Percentiles rank a stretch among this genome's conserved stretches.
Evolutionary conservation across 2,329 filamentous ascomycete genomes (phyloP).

Genomic region (Rhexocercosporidium sp.): DNA sequence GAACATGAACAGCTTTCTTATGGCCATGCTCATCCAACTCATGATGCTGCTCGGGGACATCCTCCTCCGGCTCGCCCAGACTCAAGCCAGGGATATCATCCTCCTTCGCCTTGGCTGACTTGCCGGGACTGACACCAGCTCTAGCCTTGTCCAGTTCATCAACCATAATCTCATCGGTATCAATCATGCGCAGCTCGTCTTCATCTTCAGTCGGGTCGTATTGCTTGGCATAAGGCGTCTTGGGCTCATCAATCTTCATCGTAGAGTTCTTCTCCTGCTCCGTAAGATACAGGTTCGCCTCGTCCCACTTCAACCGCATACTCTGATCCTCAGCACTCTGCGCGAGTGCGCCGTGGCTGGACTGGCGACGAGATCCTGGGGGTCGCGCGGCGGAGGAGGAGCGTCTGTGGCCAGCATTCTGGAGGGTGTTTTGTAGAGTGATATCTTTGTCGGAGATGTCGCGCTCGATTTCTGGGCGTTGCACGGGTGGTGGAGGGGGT

Average conservation of each 20-base stretch:
- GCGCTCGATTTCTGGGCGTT: constrained; percentile 39
- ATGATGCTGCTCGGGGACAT: constrained; percentile 52
- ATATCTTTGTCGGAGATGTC: constrained; percentile 78
- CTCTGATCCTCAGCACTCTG: constrained; percentile 54
- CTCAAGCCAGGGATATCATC: constrained; percentile 92
- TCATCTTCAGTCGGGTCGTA: constrained; percentile 91
- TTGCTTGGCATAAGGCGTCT: constrained; percentile 92
- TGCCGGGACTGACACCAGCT: constrained; percentile 33
- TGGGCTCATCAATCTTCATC: constrained; percentile 99
- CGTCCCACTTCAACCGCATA: constrained; percentile 93
- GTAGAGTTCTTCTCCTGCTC: constrained; percentile 94
- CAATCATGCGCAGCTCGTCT: constrained; percentile 64
- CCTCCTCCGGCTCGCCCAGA: constrained; percentile 89
- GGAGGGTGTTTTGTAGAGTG: constrained; percentile 90
- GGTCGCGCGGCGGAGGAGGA: constrained; percentile 77
- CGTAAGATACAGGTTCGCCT: constrained; percentile 95
- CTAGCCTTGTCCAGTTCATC: constrained; percentile 64
- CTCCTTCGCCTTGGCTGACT: constrained; percentile 47
- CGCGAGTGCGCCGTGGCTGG: constrained; percentile 35
- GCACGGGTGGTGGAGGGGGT: constrained; percentile 42
- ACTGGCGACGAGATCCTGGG: constrained; percentile 50
- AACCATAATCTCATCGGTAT: constrained; percentile 73
- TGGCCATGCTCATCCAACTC: constrained; percentile 47
- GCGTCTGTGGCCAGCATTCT: constrained; percentile 88
- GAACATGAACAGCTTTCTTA: constrained; percentile 79